Base-by-base conservation (phyloP, 768 basidiomycete genomes). In the Leccinum subtestaceum region DNA sequence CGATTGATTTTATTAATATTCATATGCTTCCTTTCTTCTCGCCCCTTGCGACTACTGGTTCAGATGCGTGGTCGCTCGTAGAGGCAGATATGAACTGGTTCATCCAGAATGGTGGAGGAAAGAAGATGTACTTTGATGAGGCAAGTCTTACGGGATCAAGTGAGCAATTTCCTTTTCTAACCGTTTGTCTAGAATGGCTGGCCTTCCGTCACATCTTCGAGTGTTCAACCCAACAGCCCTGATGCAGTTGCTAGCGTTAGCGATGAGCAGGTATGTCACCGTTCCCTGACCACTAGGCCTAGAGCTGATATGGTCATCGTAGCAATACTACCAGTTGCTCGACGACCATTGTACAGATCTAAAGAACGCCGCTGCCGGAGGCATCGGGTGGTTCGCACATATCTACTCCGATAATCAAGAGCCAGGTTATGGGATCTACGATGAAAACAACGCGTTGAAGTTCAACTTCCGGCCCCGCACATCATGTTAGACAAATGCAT, bases 341-440 rank as follows among this genome's bases (percentile, higher is more conserved):
- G 87, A 92, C 62, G 68, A 75, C 1, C 80, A 87, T 56, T 91
- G 89, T 65, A 65, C 75, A 10, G 78, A 84, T 64, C 77, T 91
- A 65, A 91, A 91, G 72, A 65, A 62, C 0, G 81, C 81, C 25
- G 60, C 72, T 29, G 81, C 80, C 3, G 88, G 88, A 21, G 88
- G 88, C 23, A 74, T 91, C 36, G 88, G 89, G 11, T 92, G 89
- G 90, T 92, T 92, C 64, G 87, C 87, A 27, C 90, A 91, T 67
- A 85, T 91, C 55, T 91, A 90, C 66, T 84, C 84, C 2, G 90
- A 90, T 65, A 59, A 71, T 60, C 80, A 84, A 70, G 80, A 79
- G 53, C 84, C 85, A 17, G 89, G 89, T 11, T 91, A 91, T 65
- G 89, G 89, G 6, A 81, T 91, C 54, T 87, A 86, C 65, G 72